These are phyloP conservation scores for Phlegmacium glaucopus DNA, from an alignment of 768 basidiomycete genomes.

Conservation along the genomic window DNA sequence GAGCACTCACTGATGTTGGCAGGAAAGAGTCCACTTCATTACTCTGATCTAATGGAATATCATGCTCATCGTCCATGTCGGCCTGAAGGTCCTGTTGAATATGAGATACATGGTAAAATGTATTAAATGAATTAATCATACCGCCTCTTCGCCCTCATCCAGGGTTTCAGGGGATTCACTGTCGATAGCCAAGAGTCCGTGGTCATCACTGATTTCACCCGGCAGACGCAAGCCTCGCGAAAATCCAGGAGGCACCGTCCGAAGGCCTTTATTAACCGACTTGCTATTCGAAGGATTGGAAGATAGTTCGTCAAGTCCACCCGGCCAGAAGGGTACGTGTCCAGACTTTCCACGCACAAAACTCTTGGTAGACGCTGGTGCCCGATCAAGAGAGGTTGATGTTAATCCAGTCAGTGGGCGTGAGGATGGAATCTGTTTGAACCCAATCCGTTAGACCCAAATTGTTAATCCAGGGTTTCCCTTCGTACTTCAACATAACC, in stretches of 20 bases:
- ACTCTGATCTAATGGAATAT: conserved; percentile 10
- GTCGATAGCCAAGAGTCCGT: conserved; percentile 35
- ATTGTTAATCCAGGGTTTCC: too few relatives aligned
- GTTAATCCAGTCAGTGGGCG: conserved; percentile 67
- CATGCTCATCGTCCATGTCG: conserved; percentile 14
- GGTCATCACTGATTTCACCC: conserved; percentile 50
- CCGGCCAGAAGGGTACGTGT: conserved; percentile 92
- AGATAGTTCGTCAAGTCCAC: conserved; percentile 75
- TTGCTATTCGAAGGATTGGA: conserved; percentile 27
- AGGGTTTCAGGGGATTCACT: conserved; percentile 17
- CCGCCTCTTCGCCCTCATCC: conserved; percentile 19
- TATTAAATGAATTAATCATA: conserved; percentile 6
- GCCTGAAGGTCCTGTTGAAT: conserved; percentile 7
- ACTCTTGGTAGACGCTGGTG: conserved; percentile 71
- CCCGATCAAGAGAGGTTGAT: conserved; percentile 82
- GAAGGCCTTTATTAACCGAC: conserved; percentile 42
- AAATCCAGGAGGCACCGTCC: conserved; percentile 81
- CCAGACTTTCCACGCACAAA: conserved; percentile 95
- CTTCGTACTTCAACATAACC: conserved; percentile 74
- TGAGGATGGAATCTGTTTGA: conserved; percentile 47
- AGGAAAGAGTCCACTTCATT: conserved; percentile 68
- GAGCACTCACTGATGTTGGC: conserved; percentile 45
- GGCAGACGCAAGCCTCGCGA: conserved; percentile 72
- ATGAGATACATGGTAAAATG: background rate
- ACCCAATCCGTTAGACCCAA: background rate